Evolutionary conservation across 495 filamentous ascomycete species (phyloP), one percentile per base, ranked within the genome.

Genomic region (Neurospora sp.): DNA sequence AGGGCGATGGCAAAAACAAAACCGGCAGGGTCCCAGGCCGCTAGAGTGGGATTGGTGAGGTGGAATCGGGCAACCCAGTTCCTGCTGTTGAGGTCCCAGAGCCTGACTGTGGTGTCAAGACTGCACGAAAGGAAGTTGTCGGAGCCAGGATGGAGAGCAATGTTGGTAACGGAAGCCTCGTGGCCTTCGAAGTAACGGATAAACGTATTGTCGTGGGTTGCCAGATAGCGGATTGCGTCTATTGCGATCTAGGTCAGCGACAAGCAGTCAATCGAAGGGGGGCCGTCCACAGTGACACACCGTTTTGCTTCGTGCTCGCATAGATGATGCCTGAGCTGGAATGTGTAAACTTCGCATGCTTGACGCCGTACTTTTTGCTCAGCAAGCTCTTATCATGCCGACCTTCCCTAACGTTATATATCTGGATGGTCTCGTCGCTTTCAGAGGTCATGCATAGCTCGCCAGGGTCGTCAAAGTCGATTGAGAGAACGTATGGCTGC

Each of bases 391-490:
- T 98, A 37, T 90, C 90, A 72, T 91, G 89, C 72, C 92, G 93
- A 7, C 96, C 96, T 70, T 96, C 94, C 74, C 92, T 93, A 75
- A 95, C 91, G 76, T 93, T 96, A 83, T 94, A 99, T 39, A 98
- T 87, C 77, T 98, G 94, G 74, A 99, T 93, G 1, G 92, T 96
- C 76, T 98, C 94, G 78, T 98, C 96, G 79, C 90, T 91, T 70
- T 93, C 92, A 9, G 93, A 91, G 0, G 94, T 90, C 78, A 98
- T 92, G 48, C 94, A 86, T 46, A 92, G 92, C 75, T 97, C 94
- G 78, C 96, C 96, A 35, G 91, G 90, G 84, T 98, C 94, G 82
- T 98, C 94, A 77, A 97, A 98, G 83, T 98, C 94, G 76, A 99
- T 88, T 5, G 94, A 98, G 5, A 87, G 78, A 35, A 88, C 83